Percentiles rank a stretch among this genome's conserved stretches.
phyloP scores from a whole-genome alignment of 371 early-diverging fungal genomes.

The Rhizopus arrhizus region DNA sequence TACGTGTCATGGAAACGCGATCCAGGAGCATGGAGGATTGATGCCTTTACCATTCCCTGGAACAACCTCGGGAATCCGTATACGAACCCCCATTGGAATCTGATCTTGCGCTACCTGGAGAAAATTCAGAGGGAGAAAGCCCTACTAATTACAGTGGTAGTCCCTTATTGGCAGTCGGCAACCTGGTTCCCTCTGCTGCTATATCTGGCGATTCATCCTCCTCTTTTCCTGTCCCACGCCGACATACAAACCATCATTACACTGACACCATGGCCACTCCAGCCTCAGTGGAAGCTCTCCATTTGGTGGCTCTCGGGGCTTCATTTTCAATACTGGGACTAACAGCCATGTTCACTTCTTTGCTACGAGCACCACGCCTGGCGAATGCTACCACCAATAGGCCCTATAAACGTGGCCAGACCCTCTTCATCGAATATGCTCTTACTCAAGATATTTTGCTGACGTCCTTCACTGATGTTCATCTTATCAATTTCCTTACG shows the following conservation, averaged over 20 bases:
- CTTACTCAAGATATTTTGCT: too few species aligned
- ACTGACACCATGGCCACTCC: background rate
- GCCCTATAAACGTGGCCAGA: conserved; percentile 3
- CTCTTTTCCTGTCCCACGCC: conserved; percentile 6
- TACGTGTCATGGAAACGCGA: too few species aligned
- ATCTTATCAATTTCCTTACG: too few species aligned
- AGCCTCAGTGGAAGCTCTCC: too few species aligned
- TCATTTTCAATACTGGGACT: background rate
- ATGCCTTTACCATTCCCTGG: too few species aligned
- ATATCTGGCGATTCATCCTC: conserved; percentile 7
- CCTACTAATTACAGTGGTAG: conserved; percentile 7
- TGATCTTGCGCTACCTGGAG: too few species aligned
- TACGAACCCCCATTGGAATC: too few species aligned
- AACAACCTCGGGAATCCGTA: too few species aligned
- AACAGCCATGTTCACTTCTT: background rate
- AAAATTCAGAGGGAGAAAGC: too few species aligned
- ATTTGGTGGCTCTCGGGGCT: conserved; percentile 6
- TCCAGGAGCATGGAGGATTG: too few species aligned
- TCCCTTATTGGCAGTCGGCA: conserved; percentile 2
- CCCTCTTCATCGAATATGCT: conserved; percentile 9
- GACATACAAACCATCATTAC: conserved; percentile 4
- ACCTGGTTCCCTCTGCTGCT: conserved; percentile 24
- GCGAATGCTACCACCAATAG: conserved; percentile 6
- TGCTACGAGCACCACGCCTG: background rate
- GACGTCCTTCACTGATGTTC: too few species aligned